phyloP scores from a whole-genome alignment of 2,329 filamentous ascomycete genomes.

The Scolecobasidium constrictum region DNA sequence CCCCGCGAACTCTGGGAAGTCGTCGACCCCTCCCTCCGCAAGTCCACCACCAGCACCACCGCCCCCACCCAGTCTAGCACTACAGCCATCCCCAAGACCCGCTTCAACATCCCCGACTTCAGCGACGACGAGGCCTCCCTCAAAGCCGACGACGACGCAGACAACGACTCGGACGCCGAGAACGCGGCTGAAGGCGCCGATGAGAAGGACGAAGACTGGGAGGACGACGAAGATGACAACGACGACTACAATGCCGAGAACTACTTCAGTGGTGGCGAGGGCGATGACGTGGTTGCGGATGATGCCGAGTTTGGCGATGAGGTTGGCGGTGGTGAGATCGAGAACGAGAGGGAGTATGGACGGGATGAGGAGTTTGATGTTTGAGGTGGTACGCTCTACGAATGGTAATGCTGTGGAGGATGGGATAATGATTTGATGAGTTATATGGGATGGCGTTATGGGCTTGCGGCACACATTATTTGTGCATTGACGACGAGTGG shows the following conservation, averaged over 20 bases:
- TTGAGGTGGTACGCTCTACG: no score
- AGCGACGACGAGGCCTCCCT: constrained; percentile 25
- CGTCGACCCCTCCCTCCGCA: background rate
- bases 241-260: constrained; percentile 55
- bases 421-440: no score
- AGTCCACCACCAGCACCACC: background rate
- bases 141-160: constrained; percentile 25
- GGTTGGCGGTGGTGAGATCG: constrained; percentile 5
- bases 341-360: background rate
- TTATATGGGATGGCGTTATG: no score
- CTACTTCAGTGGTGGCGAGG: constrained; percentile 52
- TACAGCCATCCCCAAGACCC: constrained; percentile 14
- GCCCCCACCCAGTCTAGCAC: background rate
- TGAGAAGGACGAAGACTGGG: constrained; percentile 47
- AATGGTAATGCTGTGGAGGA: no score
- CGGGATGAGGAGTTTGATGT: background rate
- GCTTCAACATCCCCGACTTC: constrained; percentile 13
- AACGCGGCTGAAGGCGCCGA: constrained; percentile 49
- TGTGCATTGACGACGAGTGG: no score
- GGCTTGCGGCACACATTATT: no score
- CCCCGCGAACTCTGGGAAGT: constrained; percentile 1
- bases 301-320: constrained; percentile 19
- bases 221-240: constrained; percentile 43
- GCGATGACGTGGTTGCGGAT: constrained; percentile 40
- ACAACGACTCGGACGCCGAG: constrained; percentile 37